Base-by-base conservation (phyloP, 768 basidiomycete genomes). In the Lactarius trivialis region DNA sequence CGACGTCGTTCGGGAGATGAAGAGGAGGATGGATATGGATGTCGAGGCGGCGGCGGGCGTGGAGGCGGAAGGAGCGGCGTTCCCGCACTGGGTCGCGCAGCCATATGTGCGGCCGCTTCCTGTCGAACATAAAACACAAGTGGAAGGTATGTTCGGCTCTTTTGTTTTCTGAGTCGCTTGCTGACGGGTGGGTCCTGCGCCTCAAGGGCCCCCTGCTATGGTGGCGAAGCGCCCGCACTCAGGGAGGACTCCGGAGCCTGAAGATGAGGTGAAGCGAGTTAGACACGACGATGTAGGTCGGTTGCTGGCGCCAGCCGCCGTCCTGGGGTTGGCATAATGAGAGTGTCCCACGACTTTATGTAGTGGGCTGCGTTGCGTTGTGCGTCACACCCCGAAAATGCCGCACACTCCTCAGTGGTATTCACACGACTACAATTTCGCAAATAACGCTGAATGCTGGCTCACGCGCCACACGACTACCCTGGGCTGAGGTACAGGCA, bases 21-120 rank as follows among this genome's bases (percentile, higher is more conserved):
- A 83, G 63, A 66, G 57, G 61, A 74, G 84, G 61, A 79, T 91
- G 76, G 79, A 80, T 67, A 79, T 76, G 43, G 87, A 82, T 65
- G 83, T 77, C 12, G 73, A 74, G 39, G 58, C 19, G 14, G 60
- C 56, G 49, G 78, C 70, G 1, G 74, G 71, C 17, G 72, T 69
- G 30, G 70, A 76, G 4, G 69, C 65, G 51, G 82, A 81, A 0
- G 82, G 84, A 7, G 71, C 77, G 45, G 65, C 77, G 0, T 73
- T 90, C 7, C 89, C 88, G 0, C 80, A 84, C 67, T 91, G 87
- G 83, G 76, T 86, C 24, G 81, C 82, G 14, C 89, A 92, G 70
- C 89, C 89, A 1, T 84, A 88, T 67, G 79, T 88, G 65, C 76
- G 86, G 8, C 79, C 81, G 3, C 64, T 65, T 21, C 56, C 45